Conservation (phyloP, 768 basidiomycete genomes). For the Lyophyllum semitale region DNA sequence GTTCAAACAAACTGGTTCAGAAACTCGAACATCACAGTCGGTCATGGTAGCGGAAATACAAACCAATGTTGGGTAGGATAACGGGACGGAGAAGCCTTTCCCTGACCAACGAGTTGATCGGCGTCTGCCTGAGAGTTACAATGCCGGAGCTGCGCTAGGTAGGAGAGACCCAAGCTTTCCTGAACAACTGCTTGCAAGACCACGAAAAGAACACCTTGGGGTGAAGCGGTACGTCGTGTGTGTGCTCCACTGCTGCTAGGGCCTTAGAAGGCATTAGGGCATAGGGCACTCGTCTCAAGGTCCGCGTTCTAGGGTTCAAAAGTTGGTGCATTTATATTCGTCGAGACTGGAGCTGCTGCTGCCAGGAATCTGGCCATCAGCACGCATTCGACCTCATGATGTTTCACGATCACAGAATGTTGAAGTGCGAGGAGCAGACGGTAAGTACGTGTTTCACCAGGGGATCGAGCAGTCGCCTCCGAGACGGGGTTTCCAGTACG, state of each 20-base stretch:
- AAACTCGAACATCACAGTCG: not conserved
- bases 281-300: not conserved
- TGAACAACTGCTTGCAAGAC: not conserved
- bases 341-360: not conserved
- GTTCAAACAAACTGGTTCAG: slow-evolving; percentile 7
- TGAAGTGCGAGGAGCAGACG: not conserved
- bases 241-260: not conserved
- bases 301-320: not conserved
- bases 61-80: not conserved
- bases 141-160: not conserved
- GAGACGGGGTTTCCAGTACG: not conserved
- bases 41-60: not conserved
- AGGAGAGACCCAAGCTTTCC: not conserved
- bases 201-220: not conserved
- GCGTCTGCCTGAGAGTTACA: not conserved
- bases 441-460: not conserved
- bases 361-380: not conserved
- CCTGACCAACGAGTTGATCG: slow-evolving; percentile 3
- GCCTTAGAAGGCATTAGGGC: not conserved
- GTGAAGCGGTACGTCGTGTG: not conserved
- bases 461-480: not conserved
- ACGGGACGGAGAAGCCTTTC: not conserved
- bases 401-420: slow-evolving; percentile 4
- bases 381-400: not conserved
- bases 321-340: not conserved